phyloP scores from a whole-genome alignment of 1,284 basidiomycete species.

The Mycosarcoma mackinlayi region DNA sequence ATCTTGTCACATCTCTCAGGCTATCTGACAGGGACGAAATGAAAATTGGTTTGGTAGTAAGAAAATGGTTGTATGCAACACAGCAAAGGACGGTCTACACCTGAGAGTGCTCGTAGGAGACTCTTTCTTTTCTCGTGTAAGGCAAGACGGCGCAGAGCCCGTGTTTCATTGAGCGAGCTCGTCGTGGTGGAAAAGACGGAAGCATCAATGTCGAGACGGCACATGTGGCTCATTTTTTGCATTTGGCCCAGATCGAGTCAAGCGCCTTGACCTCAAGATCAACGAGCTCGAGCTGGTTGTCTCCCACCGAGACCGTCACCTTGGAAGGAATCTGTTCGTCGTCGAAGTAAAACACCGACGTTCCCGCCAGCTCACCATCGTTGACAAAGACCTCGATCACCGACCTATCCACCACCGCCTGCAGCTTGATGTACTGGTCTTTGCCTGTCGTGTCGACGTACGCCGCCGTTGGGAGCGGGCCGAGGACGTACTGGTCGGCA shows the following conservation, averaged over 20 bases:
- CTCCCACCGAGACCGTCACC: conserved; percentile 41
- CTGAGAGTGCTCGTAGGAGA: too few species aligned
- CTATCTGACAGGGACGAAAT: too few species aligned
- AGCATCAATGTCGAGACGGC: too few species aligned
- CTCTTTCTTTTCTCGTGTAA: too few species aligned
- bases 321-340: conserved; percentile 41
- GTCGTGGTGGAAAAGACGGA: too few species aligned
- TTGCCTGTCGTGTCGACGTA: conserved; percentile 19
- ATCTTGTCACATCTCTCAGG: too few species aligned
- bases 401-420: conserved; percentile 63
- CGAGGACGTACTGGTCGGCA: conserved; percentile 29
- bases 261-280: conserved; percentile 45
- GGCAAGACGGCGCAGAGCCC: too few species aligned
- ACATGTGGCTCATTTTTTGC: conserved; percentile 24
- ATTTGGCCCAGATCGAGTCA: conserved; percentile 42
- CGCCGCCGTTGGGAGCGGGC: conserved; percentile 27
- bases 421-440: conserved; percentile 39
- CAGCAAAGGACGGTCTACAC: too few species aligned
- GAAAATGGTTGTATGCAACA: too few species aligned
- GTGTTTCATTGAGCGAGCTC: too few species aligned
- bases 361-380: conserved; percentile 52
- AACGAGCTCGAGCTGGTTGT: conserved; percentile 37
- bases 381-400: conserved; percentile 68
- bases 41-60: too few species aligned
- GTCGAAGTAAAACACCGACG: conserved; percentile 54